These are phyloP conservation scores for Globisporangium lucens DNA, from an alignment of 352 stramenopile genomes.

Conservation along the genomic window DNA sequence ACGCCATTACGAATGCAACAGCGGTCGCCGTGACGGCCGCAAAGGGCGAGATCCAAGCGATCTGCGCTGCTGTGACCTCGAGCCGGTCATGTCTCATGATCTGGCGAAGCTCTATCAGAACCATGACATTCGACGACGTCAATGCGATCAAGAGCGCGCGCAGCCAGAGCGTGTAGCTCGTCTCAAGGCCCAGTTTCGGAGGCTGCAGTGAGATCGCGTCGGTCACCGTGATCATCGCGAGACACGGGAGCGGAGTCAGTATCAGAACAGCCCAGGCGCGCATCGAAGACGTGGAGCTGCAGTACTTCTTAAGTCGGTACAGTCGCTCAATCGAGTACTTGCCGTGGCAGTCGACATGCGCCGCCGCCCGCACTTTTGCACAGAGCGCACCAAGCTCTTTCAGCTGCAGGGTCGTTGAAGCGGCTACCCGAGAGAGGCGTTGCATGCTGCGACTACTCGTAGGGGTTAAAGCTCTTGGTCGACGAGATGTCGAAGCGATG, in stretches of 20 bases:
- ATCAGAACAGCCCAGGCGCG: not conserved
- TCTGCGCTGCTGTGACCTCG: not conserved
- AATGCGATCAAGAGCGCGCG: not conserved
- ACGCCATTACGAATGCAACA: not conserved
- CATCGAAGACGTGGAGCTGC: not conserved
- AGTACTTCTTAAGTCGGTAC: not conserved
- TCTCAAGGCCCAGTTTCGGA: not conserved
- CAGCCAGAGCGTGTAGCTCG: constrained; percentile 8
- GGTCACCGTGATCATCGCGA: not conserved
- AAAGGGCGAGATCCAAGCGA: not conserved
- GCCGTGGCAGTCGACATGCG: not conserved
- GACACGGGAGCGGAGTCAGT: not conserved
- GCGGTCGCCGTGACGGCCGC: constrained; percentile 2
- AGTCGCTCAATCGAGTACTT: not conserved
- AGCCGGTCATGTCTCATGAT: not conserved
- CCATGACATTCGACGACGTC: not conserved
- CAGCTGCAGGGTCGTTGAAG: not conserved
- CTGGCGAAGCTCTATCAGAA: not conserved
- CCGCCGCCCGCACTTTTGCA: not conserved
- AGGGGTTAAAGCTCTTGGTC: no score
- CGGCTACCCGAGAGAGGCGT: not conserved
- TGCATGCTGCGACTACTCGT: not conserved
- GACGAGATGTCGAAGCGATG: no score
- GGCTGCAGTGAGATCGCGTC: not conserved
- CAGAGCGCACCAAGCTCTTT: not conserved